Evolutionary conservation across 305 asterid species (phyloP), one percentile per base, ranked within the genome.

Genomic region (Striga hermonthica): DNA sequence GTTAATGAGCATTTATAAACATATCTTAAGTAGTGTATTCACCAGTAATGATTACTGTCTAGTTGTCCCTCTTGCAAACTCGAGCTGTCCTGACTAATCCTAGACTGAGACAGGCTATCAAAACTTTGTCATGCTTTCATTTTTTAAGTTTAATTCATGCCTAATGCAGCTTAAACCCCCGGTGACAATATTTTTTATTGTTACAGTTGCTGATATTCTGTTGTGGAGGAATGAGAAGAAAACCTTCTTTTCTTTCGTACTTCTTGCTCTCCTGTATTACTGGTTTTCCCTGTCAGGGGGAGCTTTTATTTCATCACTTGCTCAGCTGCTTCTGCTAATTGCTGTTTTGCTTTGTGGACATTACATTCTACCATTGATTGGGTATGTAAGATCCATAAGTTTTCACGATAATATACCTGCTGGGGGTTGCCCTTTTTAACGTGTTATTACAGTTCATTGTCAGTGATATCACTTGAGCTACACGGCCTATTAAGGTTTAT

Each of bases 151-250:
- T 53, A 15, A 50, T 50, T 64, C 14, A 60, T 55, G 14, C 9
- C 60, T 59, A 57, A 54, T 66, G 65, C 64, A 60, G 50, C 68
- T 31, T 9, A 62, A 0, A 15, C 7, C 57, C 52, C 40, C 40
- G 40, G 41, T 82, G 79, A 77, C 71, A 8, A 47, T 75, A 9
- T 69, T 6, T 56, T 73, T 7, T 75, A 70, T 64, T 70, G 37
- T 66, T 79, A 83, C 96, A 93, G 95, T 86, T 84, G 91, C 95
- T 43, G 91, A 93, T 62, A 74, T 90, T 80, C 85, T 93, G 79
- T 86, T 93, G 65, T 93, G 99, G 99, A 91, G 97, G 76, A 89
- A 86, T 78, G 97, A 93, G 79, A 86, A 79, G 86, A 81, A 74
- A 71, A 78, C 88, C 59, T 93, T 90, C 71, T 57, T 59, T 49